Evolutionary conservation across 1,284 basidiomycete species (phyloP), one percentile per base, ranked within the genome.

Genomic region (Naganishia liquefaciens): DNA sequence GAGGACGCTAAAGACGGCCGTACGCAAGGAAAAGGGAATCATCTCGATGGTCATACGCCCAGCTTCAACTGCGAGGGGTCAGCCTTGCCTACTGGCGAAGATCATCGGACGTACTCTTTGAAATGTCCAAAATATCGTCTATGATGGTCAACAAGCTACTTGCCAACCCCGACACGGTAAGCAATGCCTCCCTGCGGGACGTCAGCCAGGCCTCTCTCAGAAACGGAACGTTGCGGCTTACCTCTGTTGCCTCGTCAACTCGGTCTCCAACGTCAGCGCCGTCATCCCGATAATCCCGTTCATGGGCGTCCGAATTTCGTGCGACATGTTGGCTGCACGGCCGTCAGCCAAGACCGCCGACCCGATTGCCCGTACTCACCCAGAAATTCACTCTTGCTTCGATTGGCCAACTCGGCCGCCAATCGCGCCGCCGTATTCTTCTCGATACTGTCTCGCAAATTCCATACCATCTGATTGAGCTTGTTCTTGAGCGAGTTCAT

Each of bases 401-500:
- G 85, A 79, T 99, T 99, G 28, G 92, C 92, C 75, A 96, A 79
- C 81, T 99, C 96, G 62, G 96, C 96, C 0, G 95, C 93, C 78
- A 98, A 95, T 78, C 95, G 87, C 7, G 96, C 96, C 39, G 91
- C 91, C 2, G 94, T 99, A 77, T 99, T 99, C 87, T 95, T 97
- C 84, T 99, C 96, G 68, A 99, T 96, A 71, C 87, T 88, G 78
- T 99, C 95, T 57, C 96, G 85, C 77, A 99, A 85, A 76, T 95
- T 95, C 82, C 93, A 97, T 67, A 99, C 93, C 95, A 98, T 98
- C 79, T 96, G 92, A 62, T 78, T 77, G 70, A 78, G 77, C 81
- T 98, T 96, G 5, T 93, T 98, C 84, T 99, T 99, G 80, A 99
- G 85, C 68, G 91, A 94, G 81, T 99, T 95, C 96, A 99, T 98